Evolutionary conservation across 352 stramenopile species (phyloP), one percentile per base, ranked within the genome.

Genomic region (Phytophthora quininea): DNA sequence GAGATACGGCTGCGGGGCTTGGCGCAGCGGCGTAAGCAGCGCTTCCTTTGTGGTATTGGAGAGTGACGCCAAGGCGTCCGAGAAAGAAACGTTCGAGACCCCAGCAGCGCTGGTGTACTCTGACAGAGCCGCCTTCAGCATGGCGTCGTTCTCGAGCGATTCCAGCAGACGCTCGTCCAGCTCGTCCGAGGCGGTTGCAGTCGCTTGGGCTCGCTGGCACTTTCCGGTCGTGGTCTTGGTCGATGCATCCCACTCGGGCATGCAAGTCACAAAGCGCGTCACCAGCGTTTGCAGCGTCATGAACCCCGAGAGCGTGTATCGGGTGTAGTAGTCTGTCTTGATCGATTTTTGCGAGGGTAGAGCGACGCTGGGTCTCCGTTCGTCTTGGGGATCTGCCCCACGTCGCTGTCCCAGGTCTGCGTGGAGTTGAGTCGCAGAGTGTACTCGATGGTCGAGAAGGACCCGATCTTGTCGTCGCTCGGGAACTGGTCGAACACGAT

Each of bases 271-370:
- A 60, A 90, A 90, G 11, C 79, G 71, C 29, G 78, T 85, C 14
- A 90, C 77, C 30, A 88, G 75, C 33, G 80, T 89, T 59, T 89
- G 76, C 35, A 88, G 63, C 27, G 81, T 84, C 71, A 86, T 82
- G 67, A 88, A 88, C 3, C 78, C 80, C 31, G 55, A 77, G 8
- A 79, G 46, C 10, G 77, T 69, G 58, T 89, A 89, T 10, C 68
- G 54, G 30, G 68, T 67, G 55, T 82, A 86, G 49, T 76, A 77
- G 15, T 76, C 58, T 1, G 65, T 59, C 8, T 35, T 55, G 11
- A 88, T 68, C 0, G 50, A 58, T 29, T 73, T 76, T 54, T 84
- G 69, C 51, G 76, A 78, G 3, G 58, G 11, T 62, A 74, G 14
- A 83, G 19, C 9, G 55, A 64, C 3, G 63, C 56, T 5, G 71